Percentiles rank a stretch among this genome's conserved stretches.
These are phyloP conservation scores for Neocallimastix lanati DNA, from an alignment of 192 early-diverging fungal species.

Conservation along the genomic window DNA sequence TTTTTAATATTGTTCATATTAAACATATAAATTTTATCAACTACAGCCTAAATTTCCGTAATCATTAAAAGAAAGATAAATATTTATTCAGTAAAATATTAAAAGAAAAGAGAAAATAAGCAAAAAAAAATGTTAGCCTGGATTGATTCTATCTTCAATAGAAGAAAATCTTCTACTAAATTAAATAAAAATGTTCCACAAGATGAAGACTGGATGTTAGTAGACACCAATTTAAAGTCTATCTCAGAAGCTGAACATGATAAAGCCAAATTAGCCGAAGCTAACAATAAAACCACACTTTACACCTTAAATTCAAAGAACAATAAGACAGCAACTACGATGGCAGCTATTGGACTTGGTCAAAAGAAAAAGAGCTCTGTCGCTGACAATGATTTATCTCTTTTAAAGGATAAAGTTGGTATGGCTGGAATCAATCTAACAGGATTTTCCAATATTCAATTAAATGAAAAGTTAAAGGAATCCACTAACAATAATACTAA, in stretches of 20 bases:
- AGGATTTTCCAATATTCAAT: background rate
- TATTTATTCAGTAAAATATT: too few relatives aligned
- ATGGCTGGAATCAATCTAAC: background rate
- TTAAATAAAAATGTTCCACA: background rate
- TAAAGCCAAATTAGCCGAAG: background rate
- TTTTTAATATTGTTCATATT: too few relatives aligned
- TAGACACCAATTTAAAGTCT: background rate
- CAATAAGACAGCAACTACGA: background rate
- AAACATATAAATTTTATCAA: too few relatives aligned
- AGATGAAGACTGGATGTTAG: background rate
- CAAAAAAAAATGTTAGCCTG: background rate
- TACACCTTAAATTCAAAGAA: background rate
- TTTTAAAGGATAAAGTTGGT: background rate
- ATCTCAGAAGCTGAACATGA: background rate
- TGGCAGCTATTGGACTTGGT: background rate
- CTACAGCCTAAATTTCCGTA: too few relatives aligned
- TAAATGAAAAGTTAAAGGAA: background rate
- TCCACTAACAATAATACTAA: background rate
- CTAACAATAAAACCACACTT: background rate
- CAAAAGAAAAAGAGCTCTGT: background rate
- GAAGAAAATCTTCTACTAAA: background rate
- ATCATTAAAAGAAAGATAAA: too few relatives aligned
- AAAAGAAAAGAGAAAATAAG: too few relatives aligned
- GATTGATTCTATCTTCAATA: background rate
- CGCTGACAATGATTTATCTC: background rate